phyloP scores from a whole-genome alignment of 768 basidiomycete genomes.

The Hygrophorus russula region DNA sequence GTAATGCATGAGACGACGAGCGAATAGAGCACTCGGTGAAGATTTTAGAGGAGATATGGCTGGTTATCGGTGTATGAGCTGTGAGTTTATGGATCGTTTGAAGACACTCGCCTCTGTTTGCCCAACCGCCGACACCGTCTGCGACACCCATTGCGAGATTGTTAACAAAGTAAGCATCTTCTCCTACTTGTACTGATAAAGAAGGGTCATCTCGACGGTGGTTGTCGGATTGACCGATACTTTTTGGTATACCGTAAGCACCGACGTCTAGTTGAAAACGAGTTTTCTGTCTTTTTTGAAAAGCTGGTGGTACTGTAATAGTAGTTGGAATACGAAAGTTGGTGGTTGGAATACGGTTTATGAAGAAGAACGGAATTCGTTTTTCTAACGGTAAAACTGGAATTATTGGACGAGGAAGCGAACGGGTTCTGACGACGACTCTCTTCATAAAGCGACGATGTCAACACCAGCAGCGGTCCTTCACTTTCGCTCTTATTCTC shows the following conservation, averaged over 20 bases:
- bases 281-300: too few species aligned
- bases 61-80: too few species aligned
- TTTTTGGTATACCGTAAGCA: constrained; percentile 80
- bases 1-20: constrained; percentile 77
- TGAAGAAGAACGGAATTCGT: too few species aligned
- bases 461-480: constrained; percentile 65
- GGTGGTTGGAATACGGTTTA: too few species aligned
- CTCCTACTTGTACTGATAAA: constrained; percentile 74
- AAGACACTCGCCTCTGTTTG: constrained; percentile 25
- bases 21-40: constrained; percentile 45
- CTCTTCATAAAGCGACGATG: constrained; percentile 43
- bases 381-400: too few species aligned
- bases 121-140: constrained; percentile 94
- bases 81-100: background rate
- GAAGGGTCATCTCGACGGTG: constrained; percentile 18
- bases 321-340: too few species aligned
- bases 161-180: constrained; percentile 81
- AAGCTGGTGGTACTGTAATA: too few species aligned
- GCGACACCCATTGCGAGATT: constrained; percentile 89
- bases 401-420: too few species aligned
- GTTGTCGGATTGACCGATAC: constrained; percentile 8
- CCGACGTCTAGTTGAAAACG: constrained; percentile 55
- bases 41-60: constrained; percentile 13
- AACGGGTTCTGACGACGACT: constrained; percentile 42
- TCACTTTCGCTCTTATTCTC: constrained; percentile 73